Conservation (phyloP, 768 basidiomycete species). For the Lactarius tabidus region DNA sequence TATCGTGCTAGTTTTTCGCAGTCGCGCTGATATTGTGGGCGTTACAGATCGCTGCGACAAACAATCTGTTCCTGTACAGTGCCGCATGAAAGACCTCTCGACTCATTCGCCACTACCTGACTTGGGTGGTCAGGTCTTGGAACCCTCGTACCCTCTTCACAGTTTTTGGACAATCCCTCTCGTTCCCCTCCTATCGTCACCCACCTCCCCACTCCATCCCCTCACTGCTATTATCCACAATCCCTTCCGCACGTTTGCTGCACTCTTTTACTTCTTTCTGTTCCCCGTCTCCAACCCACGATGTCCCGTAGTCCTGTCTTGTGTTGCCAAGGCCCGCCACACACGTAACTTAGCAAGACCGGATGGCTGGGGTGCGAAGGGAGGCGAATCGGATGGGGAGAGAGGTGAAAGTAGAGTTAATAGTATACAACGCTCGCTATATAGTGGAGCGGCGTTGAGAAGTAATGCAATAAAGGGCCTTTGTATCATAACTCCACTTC, state of each 20-base stretch:
- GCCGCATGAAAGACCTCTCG: conserved; percentile 39
- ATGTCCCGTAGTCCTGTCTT: conserved; percentile 1
- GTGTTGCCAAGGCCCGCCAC: not conserved
- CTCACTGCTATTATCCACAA: conserved; percentile 12
- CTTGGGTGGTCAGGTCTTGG: not conserved
- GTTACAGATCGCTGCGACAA: conserved; percentile 87
- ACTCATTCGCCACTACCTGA: not conserved
- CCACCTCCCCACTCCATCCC: not conserved
- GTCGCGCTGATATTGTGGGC: not conserved
- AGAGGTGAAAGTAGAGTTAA: conserved; percentile 19
- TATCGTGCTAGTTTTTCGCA: not conserved
- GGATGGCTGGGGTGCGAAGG: not conserved
- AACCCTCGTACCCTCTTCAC: conserved; percentile 10
- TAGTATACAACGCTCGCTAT: conserved; percentile 20
- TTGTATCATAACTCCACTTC: conserved; percentile 20
- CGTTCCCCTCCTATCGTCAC: conserved; percentile 1
- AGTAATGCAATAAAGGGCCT: conserved; percentile 26
- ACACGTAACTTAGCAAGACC: conserved; percentile 4
- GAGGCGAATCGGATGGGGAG: not conserved
- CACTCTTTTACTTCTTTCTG: conserved; percentile 1
- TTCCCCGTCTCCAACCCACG: not conserved
- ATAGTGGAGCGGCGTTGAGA: conserved; percentile 25
- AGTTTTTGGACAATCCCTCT: conserved; percentile 21
- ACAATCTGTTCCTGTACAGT: conserved; percentile 89
- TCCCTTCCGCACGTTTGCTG: conserved; percentile 17